These are phyloP conservation scores for Cladosporium velox DNA, from an alignment of 2,329 filamentous ascomycete genomes.

Conservation along the genomic window DNA sequence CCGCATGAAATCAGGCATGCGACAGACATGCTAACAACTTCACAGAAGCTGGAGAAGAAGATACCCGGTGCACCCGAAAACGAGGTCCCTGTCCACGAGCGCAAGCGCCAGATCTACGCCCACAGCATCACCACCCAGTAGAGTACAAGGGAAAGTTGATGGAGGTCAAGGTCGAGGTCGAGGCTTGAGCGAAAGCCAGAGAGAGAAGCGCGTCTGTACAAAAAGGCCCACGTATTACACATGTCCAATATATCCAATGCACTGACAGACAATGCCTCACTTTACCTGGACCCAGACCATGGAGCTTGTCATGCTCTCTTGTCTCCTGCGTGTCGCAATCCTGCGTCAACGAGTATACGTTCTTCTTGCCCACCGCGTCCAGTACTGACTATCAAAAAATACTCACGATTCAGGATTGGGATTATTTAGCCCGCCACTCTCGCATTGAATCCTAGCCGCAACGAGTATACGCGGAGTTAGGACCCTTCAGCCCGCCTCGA, in stretches of 20 bases:
- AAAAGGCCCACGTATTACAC: constrained; percentile 19
- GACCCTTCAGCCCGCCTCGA: too few relatives aligned
- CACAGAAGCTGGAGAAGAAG: constrained; percentile 53
- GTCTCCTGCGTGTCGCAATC: too few relatives aligned
- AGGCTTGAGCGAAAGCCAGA: not conserved
- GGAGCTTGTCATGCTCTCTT: too few relatives aligned
- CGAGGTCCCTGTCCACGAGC: constrained; percentile 52
- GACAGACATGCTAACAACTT: not conserved
- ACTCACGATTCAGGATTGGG: too few relatives aligned
- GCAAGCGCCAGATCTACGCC: constrained; percentile 48
- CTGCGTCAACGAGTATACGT: too few relatives aligned
- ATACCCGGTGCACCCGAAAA: constrained; percentile 54
- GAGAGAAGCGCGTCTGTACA: constrained; percentile 20
- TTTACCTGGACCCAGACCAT: not conserved
- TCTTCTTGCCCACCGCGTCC: too few relatives aligned
- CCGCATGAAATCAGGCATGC: not conserved
- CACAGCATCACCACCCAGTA: constrained; percentile 31
- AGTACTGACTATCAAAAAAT: too few relatives aligned
- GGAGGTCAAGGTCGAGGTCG: not conserved
- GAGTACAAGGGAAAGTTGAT: constrained; percentile 7
- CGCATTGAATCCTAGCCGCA: too few relatives aligned
- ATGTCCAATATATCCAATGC: constrained; percentile 20
- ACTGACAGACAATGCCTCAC: constrained; percentile 1
- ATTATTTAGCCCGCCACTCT: too few relatives aligned
- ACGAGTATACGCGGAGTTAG: too few relatives aligned